Evolutionary conservation across 2,329 filamentous ascomycete genomes (phyloP).

Genomic region (Sordariomycetes sp.): DNA sequence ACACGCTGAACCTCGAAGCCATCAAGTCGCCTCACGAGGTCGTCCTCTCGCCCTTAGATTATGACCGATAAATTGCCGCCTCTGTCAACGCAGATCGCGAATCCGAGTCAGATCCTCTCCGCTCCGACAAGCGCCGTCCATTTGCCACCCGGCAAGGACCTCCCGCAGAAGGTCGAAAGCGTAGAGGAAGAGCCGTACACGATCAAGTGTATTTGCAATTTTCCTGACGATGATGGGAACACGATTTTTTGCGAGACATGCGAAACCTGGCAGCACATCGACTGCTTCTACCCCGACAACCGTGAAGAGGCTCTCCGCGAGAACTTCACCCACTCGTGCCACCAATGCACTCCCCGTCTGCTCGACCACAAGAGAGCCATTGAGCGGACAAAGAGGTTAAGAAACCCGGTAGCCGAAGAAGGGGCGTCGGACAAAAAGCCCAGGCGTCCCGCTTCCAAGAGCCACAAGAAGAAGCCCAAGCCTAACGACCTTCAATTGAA

Average conservation of each 20-base stretch:
- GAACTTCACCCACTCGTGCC: slow-evolving; percentile 73
- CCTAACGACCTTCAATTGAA: slow-evolving; percentile 58
- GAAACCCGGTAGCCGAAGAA: slow-evolving; percentile 24
- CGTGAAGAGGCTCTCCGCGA: slow-evolving; percentile 60
- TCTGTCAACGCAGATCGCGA: slow-evolving; percentile 44
- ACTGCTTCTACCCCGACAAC: slow-evolving; percentile 80
- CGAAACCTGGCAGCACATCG: slow-evolving; percentile 97
- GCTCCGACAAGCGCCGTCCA: slow-evolving; percentile 24
- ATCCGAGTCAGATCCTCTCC: slow-evolving; percentile 38
- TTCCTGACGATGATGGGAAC: slow-evolving; percentile 88
- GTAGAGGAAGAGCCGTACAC: slow-evolving; percentile 74
- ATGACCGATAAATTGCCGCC: slow-evolving; percentile 50
- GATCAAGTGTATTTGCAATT: slow-evolving; percentile 96
- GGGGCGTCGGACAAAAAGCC: slow-evolving; percentile 56
- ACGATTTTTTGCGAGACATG: slow-evolving; percentile 95
- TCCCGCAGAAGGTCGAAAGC: slow-evolving; percentile 36
- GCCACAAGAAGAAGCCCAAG: slow-evolving; percentile 80
- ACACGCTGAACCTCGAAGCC: slow-evolving; percentile 21
- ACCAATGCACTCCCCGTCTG: slow-evolving; percentile 71
- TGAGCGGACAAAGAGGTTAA: slow-evolving; percentile 56
- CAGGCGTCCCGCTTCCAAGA: slow-evolving; percentile 67
- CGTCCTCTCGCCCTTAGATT: slow-evolving; percentile 31
- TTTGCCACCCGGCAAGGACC: slow-evolving; percentile 24
- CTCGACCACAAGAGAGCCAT: slow-evolving; percentile 67
- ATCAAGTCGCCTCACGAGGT: slow-evolving; percentile 28